phyloP scores from a whole-genome alignment of 768 basidiomycete species.

The button mushroom (Agaricus bisporus) region DNA sequence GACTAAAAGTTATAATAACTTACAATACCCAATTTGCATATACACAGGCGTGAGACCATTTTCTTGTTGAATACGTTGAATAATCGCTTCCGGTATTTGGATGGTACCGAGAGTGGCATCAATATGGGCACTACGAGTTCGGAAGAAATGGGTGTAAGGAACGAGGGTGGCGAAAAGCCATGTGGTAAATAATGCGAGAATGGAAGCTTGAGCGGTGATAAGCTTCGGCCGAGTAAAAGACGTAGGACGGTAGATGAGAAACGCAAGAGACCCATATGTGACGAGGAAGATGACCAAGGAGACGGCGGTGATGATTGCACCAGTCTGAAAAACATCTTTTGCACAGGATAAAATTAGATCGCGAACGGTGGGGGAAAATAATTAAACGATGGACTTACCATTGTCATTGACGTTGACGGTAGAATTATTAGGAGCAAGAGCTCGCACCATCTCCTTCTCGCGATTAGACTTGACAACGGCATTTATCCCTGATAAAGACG shows the following conservation, averaged over 20 bases:
- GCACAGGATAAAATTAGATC: neutral
- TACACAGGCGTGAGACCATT: neutral
- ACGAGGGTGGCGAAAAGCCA: constrained; percentile 41
- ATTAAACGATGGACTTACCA: constrained; percentile 10
- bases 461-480: constrained; percentile 20
- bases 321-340: constrained; percentile 17
- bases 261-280: constrained; percentile 11
- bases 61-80: neutral
- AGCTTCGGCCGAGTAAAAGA: constrained; percentile 11
- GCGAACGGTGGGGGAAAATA: neutral
- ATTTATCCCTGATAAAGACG: constrained; percentile 15
- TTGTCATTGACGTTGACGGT: constrained; percentile 15
- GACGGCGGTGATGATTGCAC: constrained; percentile 16
- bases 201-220: constrained; percentile 25
- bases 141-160: constrained; percentile 37
- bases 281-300: constrained; percentile 15
- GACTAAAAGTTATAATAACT: neutral
- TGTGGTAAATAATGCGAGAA: constrained; percentile 32
- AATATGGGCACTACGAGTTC: constrained; percentile 31
- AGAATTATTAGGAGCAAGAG: constrained; percentile 12
- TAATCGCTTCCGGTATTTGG: constrained; percentile 20
- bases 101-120: constrained; percentile 27
- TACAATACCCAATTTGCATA: neutral
- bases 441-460: constrained; percentile 13
- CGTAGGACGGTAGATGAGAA: constrained; percentile 11